Evolutionary conservation across 2,329 filamentous ascomycete genomes (phyloP).

Genomic region (Penicillium brasilianum): DNA sequence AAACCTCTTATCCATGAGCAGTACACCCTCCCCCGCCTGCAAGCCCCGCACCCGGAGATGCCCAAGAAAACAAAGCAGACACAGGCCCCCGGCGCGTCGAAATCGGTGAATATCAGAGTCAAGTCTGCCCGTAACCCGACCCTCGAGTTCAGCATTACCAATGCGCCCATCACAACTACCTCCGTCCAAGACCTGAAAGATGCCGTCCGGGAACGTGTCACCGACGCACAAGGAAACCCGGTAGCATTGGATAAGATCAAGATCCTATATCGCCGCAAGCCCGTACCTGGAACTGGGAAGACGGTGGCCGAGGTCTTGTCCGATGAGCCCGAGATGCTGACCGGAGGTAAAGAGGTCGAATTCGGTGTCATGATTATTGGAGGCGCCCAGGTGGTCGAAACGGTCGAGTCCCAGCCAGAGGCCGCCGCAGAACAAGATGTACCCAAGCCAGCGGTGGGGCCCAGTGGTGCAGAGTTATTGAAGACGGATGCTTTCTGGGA

Average conservation of each 20-base stretch:
- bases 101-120: slow-evolving; percentile 43
- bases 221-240: slow-evolving; percentile 49
- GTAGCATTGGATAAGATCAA: slow-evolving; percentile 74
- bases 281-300: slow-evolving; percentile 75
- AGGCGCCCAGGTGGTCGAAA: slow-evolving; percentile 60
- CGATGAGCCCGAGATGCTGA: slow-evolving; percentile 54
- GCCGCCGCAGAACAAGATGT: slow-evolving; percentile 37
- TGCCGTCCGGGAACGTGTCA: slow-evolving; percentile 66
- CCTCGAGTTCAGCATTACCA: slow-evolving; percentile 68
- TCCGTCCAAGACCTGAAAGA: slow-evolving; percentile 80
- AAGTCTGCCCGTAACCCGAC: slow-evolving; percentile 72
- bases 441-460: slow-evolving; percentile 53
- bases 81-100: slow-evolving; percentile 45
- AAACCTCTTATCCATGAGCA: slow-evolving; percentile 23
- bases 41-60: slow-evolving; percentile 49
- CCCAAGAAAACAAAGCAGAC: slow-evolving; percentile 47
- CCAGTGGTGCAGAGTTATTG: slow-evolving; percentile 66
- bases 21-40: slow-evolving; percentile 56
- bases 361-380: slow-evolving; percentile 89
- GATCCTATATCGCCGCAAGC: slow-evolving; percentile 85
- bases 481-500: slow-evolving; percentile 80
- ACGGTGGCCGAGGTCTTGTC: slow-evolving; percentile 73
- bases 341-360: slow-evolving; percentile 62
- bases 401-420: slow-evolving; percentile 36
- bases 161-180: slow-evolving; percentile 66